These are phyloP conservation scores for Ophiorrhiza pumila DNA, from an alignment of 257 asterid species.

Conservation along the genomic window DNA sequence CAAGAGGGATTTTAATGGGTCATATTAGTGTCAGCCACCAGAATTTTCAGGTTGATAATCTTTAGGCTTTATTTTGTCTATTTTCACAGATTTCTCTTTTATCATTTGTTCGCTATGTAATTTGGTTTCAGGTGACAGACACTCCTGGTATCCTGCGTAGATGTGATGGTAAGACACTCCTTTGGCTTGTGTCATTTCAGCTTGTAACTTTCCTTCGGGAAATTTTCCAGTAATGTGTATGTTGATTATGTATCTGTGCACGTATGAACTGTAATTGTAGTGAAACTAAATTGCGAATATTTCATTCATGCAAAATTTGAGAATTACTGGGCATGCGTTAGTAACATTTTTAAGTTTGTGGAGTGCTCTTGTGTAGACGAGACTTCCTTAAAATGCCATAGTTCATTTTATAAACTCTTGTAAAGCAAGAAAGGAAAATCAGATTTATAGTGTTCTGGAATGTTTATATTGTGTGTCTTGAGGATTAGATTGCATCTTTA, in stretches of 20 bases:
- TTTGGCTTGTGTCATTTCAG: not conserved
- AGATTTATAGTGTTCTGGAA: not conserved
- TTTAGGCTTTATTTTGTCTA: not conserved
- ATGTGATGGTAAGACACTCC: constrained; percentile 60
- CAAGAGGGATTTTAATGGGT: constrained; percentile 96
- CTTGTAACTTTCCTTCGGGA: not conserved
- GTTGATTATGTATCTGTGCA: not conserved
- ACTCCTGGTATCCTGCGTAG: constrained; percentile 90
- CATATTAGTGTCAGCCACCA: constrained; percentile 79
- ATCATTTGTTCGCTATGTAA: constrained; percentile 17
- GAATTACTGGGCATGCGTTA: not conserved
- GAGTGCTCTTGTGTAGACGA: not conserved
- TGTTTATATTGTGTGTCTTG: not conserved
- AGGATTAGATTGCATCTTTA: constrained; percentile 7
- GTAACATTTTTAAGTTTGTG: too few relatives aligned
- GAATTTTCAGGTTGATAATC: constrained; percentile 47
- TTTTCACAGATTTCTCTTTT: constrained; percentile 9
- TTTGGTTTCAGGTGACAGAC: constrained; percentile 75
- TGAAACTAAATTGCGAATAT: not conserved
- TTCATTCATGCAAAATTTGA: not conserved
- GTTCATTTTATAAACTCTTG: not conserved
- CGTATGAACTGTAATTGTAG: not conserved
- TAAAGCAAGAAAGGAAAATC: not conserved
- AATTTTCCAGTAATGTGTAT: not conserved
- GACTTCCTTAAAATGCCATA: too few relatives aligned